Evolutionary conservation across 768 basidiomycete genomes (phyloP).

Genomic region (Kwoniella sp.): DNA sequence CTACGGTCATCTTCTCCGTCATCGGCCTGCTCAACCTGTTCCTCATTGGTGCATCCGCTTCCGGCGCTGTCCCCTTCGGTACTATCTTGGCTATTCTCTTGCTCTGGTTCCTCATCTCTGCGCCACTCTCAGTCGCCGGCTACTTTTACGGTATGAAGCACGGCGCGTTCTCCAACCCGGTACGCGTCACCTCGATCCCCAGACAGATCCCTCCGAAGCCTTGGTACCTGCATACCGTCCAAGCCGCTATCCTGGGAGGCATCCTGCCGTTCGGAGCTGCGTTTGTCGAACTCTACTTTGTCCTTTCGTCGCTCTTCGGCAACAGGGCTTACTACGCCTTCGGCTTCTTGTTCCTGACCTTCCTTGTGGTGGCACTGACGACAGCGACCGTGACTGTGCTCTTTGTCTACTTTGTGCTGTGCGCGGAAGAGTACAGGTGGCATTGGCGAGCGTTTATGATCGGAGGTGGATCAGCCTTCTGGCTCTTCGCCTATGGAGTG

Average conservation of each 20-base stretch:
- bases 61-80: conserved; percentile 95
- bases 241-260: conserved; percentile 74
- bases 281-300: conserved; percentile 90
- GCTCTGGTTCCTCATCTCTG: conserved; percentile 91
- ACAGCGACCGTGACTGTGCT: conserved; percentile 84
- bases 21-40: conserved; percentile 90
- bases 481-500: conserved; percentile 81
- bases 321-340: conserved; percentile 72
- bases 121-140: conserved; percentile 79
- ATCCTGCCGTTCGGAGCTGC: conserved; percentile 92
- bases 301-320: conserved; percentile 85
- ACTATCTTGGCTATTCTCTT: conserved; percentile 79
- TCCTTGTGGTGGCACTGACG: conserved; percentile 73
- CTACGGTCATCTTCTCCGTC: conserved; percentile 73
- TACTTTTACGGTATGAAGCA: conserved; percentile 80
- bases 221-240: conserved; percentile 76
- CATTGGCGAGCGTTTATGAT: conserved; percentile 92
- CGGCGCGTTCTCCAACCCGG: conserved; percentile 77
- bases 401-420: conserved; percentile 69
- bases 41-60: conserved; percentile 75
- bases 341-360: conserved; percentile 86
- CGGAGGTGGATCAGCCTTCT: conserved; percentile 87
- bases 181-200: conserved; percentile 86
- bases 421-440: conserved; percentile 96
- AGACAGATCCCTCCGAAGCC: conserved; percentile 89